Percentiles rank a stretch among this genome's conserved stretches.
These are phyloP conservation scores for Trichoderma sp. DNA, from an alignment of 2,329 filamentous ascomycete genomes.

Conservation along the genomic window DNA sequence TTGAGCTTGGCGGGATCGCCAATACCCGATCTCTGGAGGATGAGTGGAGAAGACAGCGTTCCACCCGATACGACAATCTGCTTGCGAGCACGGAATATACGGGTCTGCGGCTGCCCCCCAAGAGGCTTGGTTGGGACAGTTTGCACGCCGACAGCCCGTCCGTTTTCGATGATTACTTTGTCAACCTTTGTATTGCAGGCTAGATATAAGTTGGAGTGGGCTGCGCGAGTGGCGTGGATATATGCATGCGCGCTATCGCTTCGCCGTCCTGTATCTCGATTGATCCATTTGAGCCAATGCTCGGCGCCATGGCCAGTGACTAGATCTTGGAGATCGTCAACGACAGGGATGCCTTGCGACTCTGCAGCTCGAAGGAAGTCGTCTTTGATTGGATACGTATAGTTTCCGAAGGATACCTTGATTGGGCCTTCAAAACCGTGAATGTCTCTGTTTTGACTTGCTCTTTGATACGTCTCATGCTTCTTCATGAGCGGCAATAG, in stretches of 20 bases:
- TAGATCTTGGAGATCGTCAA: constrained; percentile 53
- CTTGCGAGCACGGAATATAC: constrained; percentile 52
- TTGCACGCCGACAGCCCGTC: constrained; percentile 57
- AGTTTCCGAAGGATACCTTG: constrained; percentile 52
- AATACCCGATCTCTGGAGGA: constrained; percentile 62
- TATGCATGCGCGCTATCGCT: constrained; percentile 35
- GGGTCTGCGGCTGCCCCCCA: constrained; percentile 36
- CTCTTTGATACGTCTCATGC: constrained; percentile 34
- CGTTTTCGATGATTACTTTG: constrained; percentile 57
- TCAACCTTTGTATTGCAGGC: constrained; percentile 40
- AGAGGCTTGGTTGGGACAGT: constrained; percentile 49
- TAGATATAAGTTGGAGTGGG: constrained; percentile 38
- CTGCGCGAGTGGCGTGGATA: constrained; percentile 36
- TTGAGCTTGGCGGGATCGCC: constrained; percentile 49
- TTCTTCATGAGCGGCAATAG: constrained; percentile 30
- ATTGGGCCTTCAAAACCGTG: constrained; percentile 56
- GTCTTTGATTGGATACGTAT: constrained; percentile 43
- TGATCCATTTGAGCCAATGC: constrained; percentile 50
- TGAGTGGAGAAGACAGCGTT: constrained; percentile 50
- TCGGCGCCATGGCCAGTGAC: constrained; percentile 37
- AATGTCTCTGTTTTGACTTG: constrained; percentile 24
- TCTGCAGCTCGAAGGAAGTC: constrained; percentile 52
- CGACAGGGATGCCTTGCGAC: constrained; percentile 50
- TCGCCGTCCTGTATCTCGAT: constrained; percentile 22
- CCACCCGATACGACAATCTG: constrained; percentile 53